Base-by-base conservation (phyloP, 192 early-diverging fungal genomes). In the Entophlyctis luteolus region DNA sequence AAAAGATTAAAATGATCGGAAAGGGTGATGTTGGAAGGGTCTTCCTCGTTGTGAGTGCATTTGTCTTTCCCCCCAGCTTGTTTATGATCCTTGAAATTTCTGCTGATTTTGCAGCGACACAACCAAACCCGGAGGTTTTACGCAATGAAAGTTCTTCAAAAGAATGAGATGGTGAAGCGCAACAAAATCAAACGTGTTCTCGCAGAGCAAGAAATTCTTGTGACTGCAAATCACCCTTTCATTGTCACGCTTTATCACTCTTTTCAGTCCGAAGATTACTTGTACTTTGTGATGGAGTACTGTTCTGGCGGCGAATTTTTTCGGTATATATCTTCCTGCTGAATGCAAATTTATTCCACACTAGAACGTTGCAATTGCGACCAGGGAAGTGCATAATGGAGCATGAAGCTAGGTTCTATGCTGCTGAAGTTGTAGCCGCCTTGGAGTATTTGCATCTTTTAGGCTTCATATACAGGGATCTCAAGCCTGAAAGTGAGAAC, bases 21-120 rank as follows among this genome's bases (percentile, higher is more conserved):
- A 95, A 96, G 73, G 96, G 96, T 33, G 96, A 98, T 69, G 96
- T 98, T 25, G 96, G 96, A 16, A 94, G 90, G 69, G 96, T 98
- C 1, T 98, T 93, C 66, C 77, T 98, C 68, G 96, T 98, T 37
- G 84, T 86, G 36, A 85, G 90, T 65, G 1, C 38, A 4, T 3
- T 53, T 32, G 1, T 60, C 33, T 28, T 20, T 18, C 25, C 18
- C n/a, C 59, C 12, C 32, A 42, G 8, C n/a, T 42, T 42, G n/a
- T 12, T 12, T 12, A 42, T 12, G n/a, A 42, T 42, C 8, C n/a
- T 8, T 8, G 39, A n/a, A 12, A 8, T 12, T n/a, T 42, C 33
- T 0, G 6, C 25, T 42, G n/a, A 59, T 10, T 23, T 1, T 45
- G 0, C 29, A 74, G 68, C 38, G 66, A 49, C 78, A 81, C 70